Evolutionary conservation across 345 rosid species (phyloP).

Genomic region (Murraya paniculata): DNA sequence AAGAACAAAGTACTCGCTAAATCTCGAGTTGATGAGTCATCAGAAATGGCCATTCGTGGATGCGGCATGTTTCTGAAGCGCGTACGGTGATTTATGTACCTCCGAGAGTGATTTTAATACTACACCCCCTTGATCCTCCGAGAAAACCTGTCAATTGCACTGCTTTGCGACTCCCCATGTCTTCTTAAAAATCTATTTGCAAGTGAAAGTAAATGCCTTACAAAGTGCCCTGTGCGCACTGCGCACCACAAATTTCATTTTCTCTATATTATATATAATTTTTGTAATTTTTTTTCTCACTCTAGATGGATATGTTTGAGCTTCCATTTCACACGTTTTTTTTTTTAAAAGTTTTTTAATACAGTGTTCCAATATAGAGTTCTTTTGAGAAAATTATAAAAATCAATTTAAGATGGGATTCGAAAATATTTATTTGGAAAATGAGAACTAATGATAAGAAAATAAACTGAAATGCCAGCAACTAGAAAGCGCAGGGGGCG

Average conservation of each 20-base stretch:
- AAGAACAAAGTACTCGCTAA: not conserved
- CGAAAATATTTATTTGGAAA: too few species aligned
- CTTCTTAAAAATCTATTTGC: not conserved
- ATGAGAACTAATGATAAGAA: too few species aligned
- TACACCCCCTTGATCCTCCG: not conserved
- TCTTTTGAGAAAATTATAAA: too few species aligned
- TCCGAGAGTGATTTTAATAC: not conserved
- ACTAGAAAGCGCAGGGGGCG: not conserved
- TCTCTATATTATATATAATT: not conserved
- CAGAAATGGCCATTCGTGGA: not conserved
- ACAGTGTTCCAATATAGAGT: too few species aligned
- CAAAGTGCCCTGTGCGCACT: slow-evolving; percentile 17
- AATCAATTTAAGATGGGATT: too few species aligned
- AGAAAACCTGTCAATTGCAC: not conserved
- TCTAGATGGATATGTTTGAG: too few species aligned
- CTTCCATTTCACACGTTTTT: too few species aligned
- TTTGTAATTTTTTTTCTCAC: not conserved
- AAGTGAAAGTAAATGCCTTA: not conserved
- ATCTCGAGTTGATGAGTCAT: not conserved
- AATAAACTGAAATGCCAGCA: not conserved
- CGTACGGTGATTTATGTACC: not conserved
- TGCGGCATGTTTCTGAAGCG: not conserved
- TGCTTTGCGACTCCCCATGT: slow-evolving; percentile 1
- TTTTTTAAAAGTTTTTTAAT: too few species aligned
- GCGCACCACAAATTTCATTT: slow-evolving; percentile 18